phyloP scores from a whole-genome alignment of 2,329 filamentous ascomycete species.

The Xylariaceae sp. region DNA sequence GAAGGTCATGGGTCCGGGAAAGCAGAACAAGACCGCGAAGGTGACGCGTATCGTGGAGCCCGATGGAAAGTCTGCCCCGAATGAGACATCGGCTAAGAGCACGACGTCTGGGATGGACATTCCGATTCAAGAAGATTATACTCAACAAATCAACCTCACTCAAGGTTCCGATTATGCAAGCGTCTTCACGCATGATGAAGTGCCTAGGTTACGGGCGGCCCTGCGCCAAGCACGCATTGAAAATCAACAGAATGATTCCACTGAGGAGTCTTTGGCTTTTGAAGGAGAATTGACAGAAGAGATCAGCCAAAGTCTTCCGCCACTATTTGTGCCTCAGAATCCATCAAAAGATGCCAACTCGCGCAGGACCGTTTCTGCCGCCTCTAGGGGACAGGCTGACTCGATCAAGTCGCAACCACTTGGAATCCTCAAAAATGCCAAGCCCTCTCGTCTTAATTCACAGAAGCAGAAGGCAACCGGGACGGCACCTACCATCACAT shows the following conservation, averaged over 20 bases:
- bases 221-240: slow-evolving; percentile 33
- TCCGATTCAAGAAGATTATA: slow-evolving; percentile 42
- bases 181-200: slow-evolving; percentile 35
- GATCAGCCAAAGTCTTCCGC: slow-evolving; percentile 35
- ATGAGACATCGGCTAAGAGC: slow-evolving; percentile 41
- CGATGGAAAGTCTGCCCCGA: slow-evolving; percentile 31
- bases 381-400: slow-evolving; percentile 21
- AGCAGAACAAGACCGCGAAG: slow-evolving; percentile 36
- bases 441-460: slow-evolving; percentile 28
- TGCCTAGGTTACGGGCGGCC: slow-evolving; percentile 22
- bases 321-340: slow-evolving; percentile 25
- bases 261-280: slow-evolving; percentile 23
- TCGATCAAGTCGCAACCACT: slow-evolving; percentile 28
- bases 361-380: slow-evolving; percentile 20
- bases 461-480: slow-evolving; percentile 16
- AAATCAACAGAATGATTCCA: slow-evolving; percentile 26
- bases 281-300: slow-evolving; percentile 30
- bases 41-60: slow-evolving; percentile 39
- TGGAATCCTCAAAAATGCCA: slow-evolving; percentile 42
- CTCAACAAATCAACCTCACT: slow-evolving; percentile 40
- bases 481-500: neutral
- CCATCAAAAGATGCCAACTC: slow-evolving; percentile 22
- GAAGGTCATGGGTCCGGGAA: slow-evolving; percentile 29
- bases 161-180: slow-evolving; percentile 39
- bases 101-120: slow-evolving; percentile 37